phyloP scores from a whole-genome alignment of 2,329 filamentous ascomycete genomes.

The Fonsecaea multimorphosa region DNA sequence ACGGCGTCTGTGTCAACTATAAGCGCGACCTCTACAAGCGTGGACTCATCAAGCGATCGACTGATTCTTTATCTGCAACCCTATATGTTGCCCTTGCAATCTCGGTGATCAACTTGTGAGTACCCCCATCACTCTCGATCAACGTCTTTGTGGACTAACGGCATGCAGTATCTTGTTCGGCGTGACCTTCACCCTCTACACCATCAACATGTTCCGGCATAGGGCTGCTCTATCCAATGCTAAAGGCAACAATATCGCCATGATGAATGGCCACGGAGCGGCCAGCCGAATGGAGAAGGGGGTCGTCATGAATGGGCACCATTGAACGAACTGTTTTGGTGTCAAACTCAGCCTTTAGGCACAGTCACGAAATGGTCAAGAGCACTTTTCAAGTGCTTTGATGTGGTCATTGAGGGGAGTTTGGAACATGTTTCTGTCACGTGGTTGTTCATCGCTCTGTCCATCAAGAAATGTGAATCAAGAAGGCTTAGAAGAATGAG shows the following conservation, averaged over 20 bases:
- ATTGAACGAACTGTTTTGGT: neutral
- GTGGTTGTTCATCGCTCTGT: neutral
- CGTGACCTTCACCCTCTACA: neutral
- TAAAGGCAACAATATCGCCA: constrained; percentile 2
- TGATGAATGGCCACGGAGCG: neutral
- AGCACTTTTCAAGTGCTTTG: neutral
- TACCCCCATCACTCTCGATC: neutral
- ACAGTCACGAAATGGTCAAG: neutral
- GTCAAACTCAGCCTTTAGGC: neutral
- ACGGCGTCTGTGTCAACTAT: neutral
- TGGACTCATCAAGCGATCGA: neutral
- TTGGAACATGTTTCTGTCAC: neutral
- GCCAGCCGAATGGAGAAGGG: constrained; percentile 2
- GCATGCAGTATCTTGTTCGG: neutral
- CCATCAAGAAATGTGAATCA: neutral
- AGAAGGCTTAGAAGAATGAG: neutral
- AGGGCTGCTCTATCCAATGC: neutral
- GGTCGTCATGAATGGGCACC: neutral
- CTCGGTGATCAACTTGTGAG: constrained; percentile 1
- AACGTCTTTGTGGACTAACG: neutral
- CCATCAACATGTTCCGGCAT: constrained; percentile 2
- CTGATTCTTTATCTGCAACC: neutral
- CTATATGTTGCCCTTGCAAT: neutral
- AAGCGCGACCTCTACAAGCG: neutral
- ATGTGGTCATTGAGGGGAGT: neutral